Base-by-base conservation (phyloP, 108 stramenopile species). In the Fragilaria crotonensis region DNA sequence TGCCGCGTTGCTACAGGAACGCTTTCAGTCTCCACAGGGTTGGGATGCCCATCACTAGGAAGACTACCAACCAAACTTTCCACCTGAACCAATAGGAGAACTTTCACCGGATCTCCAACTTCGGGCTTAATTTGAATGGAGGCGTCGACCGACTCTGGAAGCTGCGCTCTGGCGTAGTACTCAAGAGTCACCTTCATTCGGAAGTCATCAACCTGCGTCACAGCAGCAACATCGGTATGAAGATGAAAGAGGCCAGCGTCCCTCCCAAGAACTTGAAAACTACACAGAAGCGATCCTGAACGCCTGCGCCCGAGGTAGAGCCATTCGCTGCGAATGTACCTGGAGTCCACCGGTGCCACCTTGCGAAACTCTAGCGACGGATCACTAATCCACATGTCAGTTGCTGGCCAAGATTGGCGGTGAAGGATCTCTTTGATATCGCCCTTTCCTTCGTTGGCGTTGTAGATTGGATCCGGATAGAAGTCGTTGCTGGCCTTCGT, bases 401-500 rank as follows among this genome's bases (percentile, higher is more conserved):
- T 18, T 23, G 30, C 30, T 19, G 33, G 33, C 61, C 61, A 62
- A 23, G 49, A 21, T 45, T 62, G 61, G 3, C 61, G 51, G 9
- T 33, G 30, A 2, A 47, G 49, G 31, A 62, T 52, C 22, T 62
- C 61, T 22, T 20, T 7, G 33, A 52, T 52, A 33, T 62, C 61
- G 23, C 61, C 61, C 14, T 7, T 31, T 30, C 61, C 61, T 62
- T 62, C 51, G 23, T 48, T 26, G 19, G 18, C 48, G 23, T 62
- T 62, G n/a, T 22, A 47, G n/a, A 29, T 5, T 28, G 61, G 61
- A 33, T 32, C 19, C 18, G 51, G 25, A 33, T 52, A 62, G 2
- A 29, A 62, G 7, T 29, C 51, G 14, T 0, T 20, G 3, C 11
- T 18, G 27, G 25, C 23, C 20, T 60, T 47, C 11, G 14, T 17